Conservation (phyloP, 176 grass and related monocot genomes). For the Ensete glaucum region DNA sequence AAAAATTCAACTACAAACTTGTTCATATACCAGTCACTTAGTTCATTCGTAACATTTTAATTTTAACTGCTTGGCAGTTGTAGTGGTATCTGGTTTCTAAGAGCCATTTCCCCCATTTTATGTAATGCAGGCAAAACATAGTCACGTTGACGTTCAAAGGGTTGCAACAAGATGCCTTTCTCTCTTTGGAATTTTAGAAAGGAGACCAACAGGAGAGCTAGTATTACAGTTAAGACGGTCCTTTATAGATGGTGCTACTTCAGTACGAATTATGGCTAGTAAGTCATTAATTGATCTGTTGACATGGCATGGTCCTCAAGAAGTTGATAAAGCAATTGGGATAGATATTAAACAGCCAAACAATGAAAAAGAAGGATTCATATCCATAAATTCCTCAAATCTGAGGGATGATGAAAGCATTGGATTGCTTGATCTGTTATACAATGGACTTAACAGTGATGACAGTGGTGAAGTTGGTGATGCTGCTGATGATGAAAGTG, state of each 20-base stretch:
- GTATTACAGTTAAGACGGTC: conserved; percentile 60
- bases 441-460: conserved; percentile 59
- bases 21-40: background rate
- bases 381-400: conserved; percentile 45
- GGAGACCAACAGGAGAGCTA: conserved; percentile 47
- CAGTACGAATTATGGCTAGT: conserved; percentile 72
- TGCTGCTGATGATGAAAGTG: conserved; percentile 63
- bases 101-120: conserved; percentile 4
- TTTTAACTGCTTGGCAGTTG: no score
- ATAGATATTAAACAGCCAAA: conserved; percentile 34
- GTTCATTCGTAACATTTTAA: background rate
- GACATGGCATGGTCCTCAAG: conserved; percentile 72
- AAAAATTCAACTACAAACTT: background rate
- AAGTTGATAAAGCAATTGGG: conserved; percentile 57
- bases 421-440: conserved; percentile 72
- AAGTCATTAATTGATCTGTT: conserved; percentile 82
- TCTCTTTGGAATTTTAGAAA: conserved; percentile 70
- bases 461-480: conserved; percentile 42
- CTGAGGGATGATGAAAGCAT: conserved; percentile 41
- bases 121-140: conserved; percentile 65
- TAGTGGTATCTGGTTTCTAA: background rate
- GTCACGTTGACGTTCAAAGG: conserved; percentile 68
- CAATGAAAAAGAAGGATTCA: conserved; percentile 39
- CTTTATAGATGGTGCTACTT: conserved; percentile 61
- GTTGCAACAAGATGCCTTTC: conserved; percentile 65